Percentiles rank a stretch among this genome's conserved stretches.
Evolutionary conservation across 495 filamentous ascomycete species (phyloP).

Genomic region (Penicillium fimorum): DNA sequence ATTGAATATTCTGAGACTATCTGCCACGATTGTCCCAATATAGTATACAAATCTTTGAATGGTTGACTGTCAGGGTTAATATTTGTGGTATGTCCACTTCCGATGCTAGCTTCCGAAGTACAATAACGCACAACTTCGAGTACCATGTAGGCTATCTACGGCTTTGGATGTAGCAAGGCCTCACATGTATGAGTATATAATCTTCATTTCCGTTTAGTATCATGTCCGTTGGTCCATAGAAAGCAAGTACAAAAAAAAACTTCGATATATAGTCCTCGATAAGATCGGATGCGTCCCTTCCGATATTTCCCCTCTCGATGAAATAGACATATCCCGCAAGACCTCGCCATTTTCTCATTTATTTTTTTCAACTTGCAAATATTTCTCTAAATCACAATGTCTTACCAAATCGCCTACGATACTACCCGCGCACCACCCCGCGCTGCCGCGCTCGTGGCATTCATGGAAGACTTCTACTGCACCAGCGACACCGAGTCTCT

Average conservation of each 20-base stretch:
- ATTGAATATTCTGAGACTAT: background rate
- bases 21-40: no score
- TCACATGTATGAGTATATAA: background rate
- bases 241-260: background rate
- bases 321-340: slow-evolving; percentile 11
- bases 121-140: background rate
- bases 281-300: slow-evolving; percentile 26
- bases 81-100: background rate
- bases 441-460: slow-evolving; percentile 38
- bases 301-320: slow-evolving; percentile 21
- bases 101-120: background rate
- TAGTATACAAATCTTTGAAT: background rate
- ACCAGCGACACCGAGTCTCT: slow-evolving; percentile 55
- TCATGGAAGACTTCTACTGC: slow-evolving; percentile 58
- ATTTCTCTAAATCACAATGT: slow-evolving; percentile 28
- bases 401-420: slow-evolving; percentile 39
- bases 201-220: background rate
- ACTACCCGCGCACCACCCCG: slow-evolving; percentile 30
- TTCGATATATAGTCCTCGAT: slow-evolving; percentile 5
- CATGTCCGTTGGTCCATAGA: background rate
- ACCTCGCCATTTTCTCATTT: background rate
- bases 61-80: background rate
- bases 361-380: background rate
- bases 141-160: background rate
- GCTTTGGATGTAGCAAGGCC: background rate